A percentile compares a stretch with the other conserved stretches of the same genome.
These are phyloP conservation scores for Mycena vulgaris DNA, from an alignment of 768 basidiomycete species.

Conservation along the genomic window DNA sequence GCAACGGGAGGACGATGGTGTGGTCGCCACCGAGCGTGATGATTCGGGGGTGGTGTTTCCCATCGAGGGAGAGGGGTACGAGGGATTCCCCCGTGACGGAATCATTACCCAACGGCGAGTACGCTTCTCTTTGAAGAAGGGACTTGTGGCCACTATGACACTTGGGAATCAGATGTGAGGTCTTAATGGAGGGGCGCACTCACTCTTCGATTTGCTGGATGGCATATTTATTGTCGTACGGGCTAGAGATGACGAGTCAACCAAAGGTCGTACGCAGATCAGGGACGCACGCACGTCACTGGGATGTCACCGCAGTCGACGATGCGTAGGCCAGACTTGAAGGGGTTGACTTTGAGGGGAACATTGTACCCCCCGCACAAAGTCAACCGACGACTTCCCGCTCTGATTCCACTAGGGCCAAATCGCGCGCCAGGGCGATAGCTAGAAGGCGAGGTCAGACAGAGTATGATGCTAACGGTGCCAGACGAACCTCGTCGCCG, in stretches of 20 bases:
- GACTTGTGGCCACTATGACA: constrained; percentile 68
- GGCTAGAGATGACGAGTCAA: constrained; percentile 48
- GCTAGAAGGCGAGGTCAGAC: constrained; percentile 48
- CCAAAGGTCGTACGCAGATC: background rate
- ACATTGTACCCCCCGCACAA: constrained; percentile 87
- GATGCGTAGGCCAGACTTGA: constrained; percentile 74
- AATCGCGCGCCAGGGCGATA: constrained; percentile 90
- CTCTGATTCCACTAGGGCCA: constrained; percentile 87
- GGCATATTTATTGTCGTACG: constrained; percentile 82
- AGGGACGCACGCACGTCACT: constrained; percentile 62
- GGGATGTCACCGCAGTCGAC: constrained; percentile 88
- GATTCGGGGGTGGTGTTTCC: constrained; percentile 82
- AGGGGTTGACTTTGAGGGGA: constrained; percentile 81
- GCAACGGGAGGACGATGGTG: constrained; percentile 76
- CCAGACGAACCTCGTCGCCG: constrained; percentile 31
- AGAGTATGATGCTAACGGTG: background rate
- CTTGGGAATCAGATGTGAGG: background rate
- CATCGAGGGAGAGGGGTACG: constrained; percentile 74
- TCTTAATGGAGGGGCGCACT: background rate
- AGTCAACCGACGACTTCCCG: constrained; percentile 82
- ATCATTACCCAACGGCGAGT: constrained; percentile 76
- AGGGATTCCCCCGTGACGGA: constrained; percentile 70
- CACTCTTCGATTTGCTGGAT: constrained; percentile 79
- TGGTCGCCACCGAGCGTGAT: constrained; percentile 93
- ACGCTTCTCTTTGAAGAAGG: constrained; percentile 75